Percentiles rank a stretch among this genome's conserved stretches.
Conservation (phyloP, 2,329 filamentous ascomycete genomes). For the Aspergillus quadrilineatus region DNA sequence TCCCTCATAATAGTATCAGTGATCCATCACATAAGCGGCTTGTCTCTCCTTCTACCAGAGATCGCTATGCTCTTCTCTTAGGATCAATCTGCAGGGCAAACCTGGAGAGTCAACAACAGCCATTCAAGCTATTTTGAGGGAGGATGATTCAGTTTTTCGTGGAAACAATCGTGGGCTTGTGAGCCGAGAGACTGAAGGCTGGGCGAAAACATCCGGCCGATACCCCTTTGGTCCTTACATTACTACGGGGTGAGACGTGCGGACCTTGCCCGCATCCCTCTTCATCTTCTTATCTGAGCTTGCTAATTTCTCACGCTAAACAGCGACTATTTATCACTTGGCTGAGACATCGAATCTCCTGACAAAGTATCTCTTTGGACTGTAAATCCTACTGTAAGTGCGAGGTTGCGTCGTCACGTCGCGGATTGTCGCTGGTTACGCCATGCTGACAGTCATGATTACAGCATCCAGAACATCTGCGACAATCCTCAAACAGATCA, state of each 20-base stretch:
- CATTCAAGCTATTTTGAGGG: not conserved
- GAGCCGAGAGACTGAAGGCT: not conserved
- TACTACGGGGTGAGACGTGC: no score
- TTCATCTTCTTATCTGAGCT: constrained; percentile 4
- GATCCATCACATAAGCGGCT: not conserved
- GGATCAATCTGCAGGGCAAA: not conserved
- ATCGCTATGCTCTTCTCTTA: not conserved
- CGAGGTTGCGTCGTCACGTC: not conserved
- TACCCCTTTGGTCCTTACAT: not conserved
- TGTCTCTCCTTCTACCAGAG: not conserved
- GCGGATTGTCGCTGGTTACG: not conserved
- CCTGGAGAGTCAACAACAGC: not conserved
- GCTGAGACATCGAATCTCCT: constrained; percentile 3
- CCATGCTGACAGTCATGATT: not conserved
- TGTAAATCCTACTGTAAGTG: not conserved
- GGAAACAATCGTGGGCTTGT: not conserved
- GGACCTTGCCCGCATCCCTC: no score
- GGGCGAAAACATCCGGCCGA: not conserved
- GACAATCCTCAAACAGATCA: constrained; percentile 17
- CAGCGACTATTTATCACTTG: not conserved
- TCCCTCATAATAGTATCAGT: not conserved
- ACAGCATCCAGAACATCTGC: constrained; percentile 5
- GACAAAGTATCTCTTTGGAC: not conserved
- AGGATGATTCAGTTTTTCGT: not conserved
- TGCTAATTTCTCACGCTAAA: not conserved